A percentile compares a stretch with the other conserved stretches of the same genome.
phyloP scores from a whole-genome alignment of 768 basidiomycete species.

The Piloderma croceum region DNA sequence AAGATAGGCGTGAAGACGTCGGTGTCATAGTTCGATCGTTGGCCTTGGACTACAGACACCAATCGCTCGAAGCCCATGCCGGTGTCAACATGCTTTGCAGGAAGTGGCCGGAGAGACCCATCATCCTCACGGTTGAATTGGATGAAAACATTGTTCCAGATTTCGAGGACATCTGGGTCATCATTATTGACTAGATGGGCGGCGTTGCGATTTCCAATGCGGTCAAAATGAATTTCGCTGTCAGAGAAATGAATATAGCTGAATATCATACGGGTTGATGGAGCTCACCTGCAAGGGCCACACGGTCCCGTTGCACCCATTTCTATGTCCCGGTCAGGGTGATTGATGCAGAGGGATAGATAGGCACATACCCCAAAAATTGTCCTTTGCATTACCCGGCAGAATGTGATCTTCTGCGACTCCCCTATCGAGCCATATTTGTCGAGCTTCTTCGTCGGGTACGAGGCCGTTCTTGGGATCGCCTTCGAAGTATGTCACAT shows the following conservation, averaged over 20 bases:
- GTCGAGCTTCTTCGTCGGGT: conserved; percentile 82
- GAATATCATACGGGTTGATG: background rate
- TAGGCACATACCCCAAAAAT: conserved; percentile 88
- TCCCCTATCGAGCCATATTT: conserved; percentile 85
- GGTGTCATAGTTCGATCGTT: conserved; percentile 94
- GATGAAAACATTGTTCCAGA: conserved; percentile 99
- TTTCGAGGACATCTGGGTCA: conserved; percentile 94
- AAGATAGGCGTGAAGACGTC: conserved; percentile 93
- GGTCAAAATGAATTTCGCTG: conserved; percentile 95
- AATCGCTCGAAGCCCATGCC: conserved; percentile 99
- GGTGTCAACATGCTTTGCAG: conserved; percentile 94
- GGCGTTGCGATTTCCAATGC: conserved; percentile 96
- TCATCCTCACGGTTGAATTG: conserved; percentile 96
- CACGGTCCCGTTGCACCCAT: conserved; percentile 99
- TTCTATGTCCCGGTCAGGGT: conserved; percentile 46
- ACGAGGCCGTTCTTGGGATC: conserved; percentile 80
- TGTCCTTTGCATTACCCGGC: conserved; percentile 93
- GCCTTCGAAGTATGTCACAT: conserved; percentile 97
- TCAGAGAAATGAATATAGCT: conserved; percentile 1
- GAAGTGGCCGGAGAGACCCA: conserved; percentile 71
- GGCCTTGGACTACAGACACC: conserved; percentile 89
- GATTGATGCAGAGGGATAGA: background rate
- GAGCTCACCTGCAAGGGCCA: conserved; percentile 80
- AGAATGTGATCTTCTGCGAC: conserved; percentile 86
- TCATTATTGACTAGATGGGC: conserved; percentile 91